Evolutionary conservation across 805 yeast genomes (phyloP), one percentile per base, ranked within the genome.

Genomic region (Candida namnaoensis): DNA sequence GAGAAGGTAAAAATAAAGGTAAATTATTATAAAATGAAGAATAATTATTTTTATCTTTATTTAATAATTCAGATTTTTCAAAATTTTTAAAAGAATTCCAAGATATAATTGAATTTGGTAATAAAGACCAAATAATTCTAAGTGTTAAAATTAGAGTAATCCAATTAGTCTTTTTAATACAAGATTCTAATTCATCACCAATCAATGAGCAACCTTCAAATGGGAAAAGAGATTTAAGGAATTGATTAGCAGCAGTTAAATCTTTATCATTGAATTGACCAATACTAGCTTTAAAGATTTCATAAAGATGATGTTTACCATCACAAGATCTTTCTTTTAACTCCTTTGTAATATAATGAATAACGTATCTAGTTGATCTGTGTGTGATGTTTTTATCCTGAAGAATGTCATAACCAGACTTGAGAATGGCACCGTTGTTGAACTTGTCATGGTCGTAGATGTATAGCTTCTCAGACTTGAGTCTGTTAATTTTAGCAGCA

Each of bases 131-230:
- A 13, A 63, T 47, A 32, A 61, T 54, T 46, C 65, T 54, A 30
- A 62, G 36, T 4, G 57, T 44, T 37, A 59, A 41, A 15, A 60
- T 53, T 28, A 62, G 35, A 7, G 58, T 56, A 33, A 53, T 48
- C 49, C 56, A 56, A 24, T 47, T 48, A 14, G 52, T 51, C 4
- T 45, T 42, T 6, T 44, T 39, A 25, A 64, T 52, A 28, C 53
- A 50, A 25, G 45, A 34, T 33, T 52, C 54, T 32, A 64, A 38
- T 24, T 53, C 58, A 1, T 44, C 52, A 12, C 65, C 66, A 6
- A 58, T 58, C 35, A 54, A 50, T 5, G 67, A 58, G 40, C 68
- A 64, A 3, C 68, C 68, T 36, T 58, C 59, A 41, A 54, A 59
- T 14, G 68, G 68, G 50, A 64, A 64, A 48, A 62, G 49, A 1